Evolutionary conservation across 177 flowering plant species (phyloP), one percentile per base, ranked within the genome.

Genomic region (Vitis hybrid): DNA sequence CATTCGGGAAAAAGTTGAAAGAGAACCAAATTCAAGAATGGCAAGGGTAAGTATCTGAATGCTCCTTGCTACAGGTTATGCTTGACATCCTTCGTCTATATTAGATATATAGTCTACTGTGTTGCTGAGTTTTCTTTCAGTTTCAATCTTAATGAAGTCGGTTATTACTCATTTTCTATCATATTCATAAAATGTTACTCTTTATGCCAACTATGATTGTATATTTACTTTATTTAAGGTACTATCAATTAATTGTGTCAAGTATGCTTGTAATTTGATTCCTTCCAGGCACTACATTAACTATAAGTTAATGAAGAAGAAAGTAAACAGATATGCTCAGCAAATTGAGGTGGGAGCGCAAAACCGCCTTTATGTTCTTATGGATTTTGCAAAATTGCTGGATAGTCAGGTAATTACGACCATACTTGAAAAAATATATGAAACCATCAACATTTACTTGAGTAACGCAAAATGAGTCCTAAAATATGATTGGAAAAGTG

Each of bases 301-400:
- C 76, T 91, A 93, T 72, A 91, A 93, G 70, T 70, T 87, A 21
- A 80, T 93, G 94, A 93, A 93, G 88, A 93, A 91, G 84, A 93
- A 85, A 74, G 92, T 93, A 4, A 93, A 86, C 66, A 87, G 84
- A 71, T 90, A 85, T 78, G 68, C 85, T 65, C 88, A 77, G 66
- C 93, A 93, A 63, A 74, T 82, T 55, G 78, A 83, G 35, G 74
- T 51, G 52, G 92, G 87, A 62, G 64, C 76, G 11, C 79, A 80
- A 77, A 78, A 86, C 58, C 91, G 74, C n/a, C 79, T 61, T 11
- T 59, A 72, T 75, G 86, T 88, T 76, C 90, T 93, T 35, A 88
- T 76, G 74, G 97, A 91, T 73, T 93, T 93, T 79, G 85, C 98
- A 60, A 85, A 83, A 66, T 80, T 91, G 87, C 86, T 93, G 41